phyloP scores from a whole-genome alignment of 257 asterid genomes.

The Asclepias syriaca region DNA sequence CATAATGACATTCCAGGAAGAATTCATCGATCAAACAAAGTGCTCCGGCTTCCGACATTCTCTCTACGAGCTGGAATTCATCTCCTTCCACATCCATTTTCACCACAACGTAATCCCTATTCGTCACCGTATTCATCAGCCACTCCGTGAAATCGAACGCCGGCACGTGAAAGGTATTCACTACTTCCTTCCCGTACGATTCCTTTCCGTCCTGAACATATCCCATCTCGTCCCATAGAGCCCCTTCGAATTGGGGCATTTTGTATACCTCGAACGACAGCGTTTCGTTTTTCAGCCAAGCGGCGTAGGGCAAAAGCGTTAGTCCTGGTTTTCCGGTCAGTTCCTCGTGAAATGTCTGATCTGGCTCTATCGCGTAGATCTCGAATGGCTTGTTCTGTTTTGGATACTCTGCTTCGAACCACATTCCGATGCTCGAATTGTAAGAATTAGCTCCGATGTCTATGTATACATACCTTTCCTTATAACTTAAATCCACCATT shows the following conservation, averaged over 20 bases:
- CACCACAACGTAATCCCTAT: constrained; percentile 45
- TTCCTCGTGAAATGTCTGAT: constrained; percentile 32
- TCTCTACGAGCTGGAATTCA: constrained; percentile 28
- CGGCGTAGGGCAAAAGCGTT: constrained; percentile 46
- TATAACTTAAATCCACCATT: constrained; percentile 25
- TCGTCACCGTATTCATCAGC: constrained; percentile 23
- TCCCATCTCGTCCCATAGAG: constrained; percentile 30
- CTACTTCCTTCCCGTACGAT: constrained; percentile 11
- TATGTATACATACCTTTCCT: constrained; percentile 37
- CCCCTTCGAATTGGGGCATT: constrained; percentile 26
- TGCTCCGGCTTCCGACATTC: constrained; percentile 35
- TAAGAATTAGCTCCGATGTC: constrained; percentile 49
- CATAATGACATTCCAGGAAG: constrained; percentile 52
- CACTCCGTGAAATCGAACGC: constrained; percentile 51
- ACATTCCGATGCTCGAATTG: constrained; percentile 47
- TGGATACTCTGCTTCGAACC: constrained; percentile 51
- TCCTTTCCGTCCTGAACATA: constrained; percentile 18
- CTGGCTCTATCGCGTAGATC: constrained; percentile 52
- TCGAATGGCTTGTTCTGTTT: constrained; percentile 36
- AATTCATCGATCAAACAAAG: constrained; percentile 34
- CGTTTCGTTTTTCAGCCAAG: constrained; percentile 47
- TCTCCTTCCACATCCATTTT: constrained; percentile 59
- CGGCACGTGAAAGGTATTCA: constrained; percentile 13
- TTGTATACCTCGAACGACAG: constrained; percentile 35
- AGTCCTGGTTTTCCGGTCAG: constrained; percentile 25